Evolutionary conservation across 352 stramenopile genomes (phyloP).

Genomic region (Pseudoperonospora humuli): DNA sequence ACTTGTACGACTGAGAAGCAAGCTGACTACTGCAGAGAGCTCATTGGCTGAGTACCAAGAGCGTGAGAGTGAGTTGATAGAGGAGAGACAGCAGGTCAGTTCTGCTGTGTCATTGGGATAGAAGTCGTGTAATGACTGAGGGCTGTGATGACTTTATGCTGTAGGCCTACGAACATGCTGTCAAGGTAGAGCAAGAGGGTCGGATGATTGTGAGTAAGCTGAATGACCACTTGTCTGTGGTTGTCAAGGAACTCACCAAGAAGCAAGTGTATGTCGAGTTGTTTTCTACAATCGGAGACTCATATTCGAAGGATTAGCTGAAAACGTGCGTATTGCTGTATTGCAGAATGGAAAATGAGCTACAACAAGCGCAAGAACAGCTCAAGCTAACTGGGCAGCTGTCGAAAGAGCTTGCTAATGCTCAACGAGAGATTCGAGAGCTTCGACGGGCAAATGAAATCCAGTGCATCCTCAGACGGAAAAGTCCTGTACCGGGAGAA

Average conservation of each 20-base stretch:
- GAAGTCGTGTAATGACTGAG: background rate
- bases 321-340: background rate
- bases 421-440: conserved; percentile 71
- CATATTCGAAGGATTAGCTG: background rate
- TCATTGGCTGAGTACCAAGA: conserved; percentile 41
- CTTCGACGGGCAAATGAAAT: conserved; percentile 62
- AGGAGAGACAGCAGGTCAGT: conserved; percentile 51
- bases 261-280: conserved; percentile 44
- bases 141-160: background rate
- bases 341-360: conserved; percentile 51
- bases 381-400: conserved; percentile 40
- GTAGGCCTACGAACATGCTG: conserved; percentile 48
- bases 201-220: conserved; percentile 32
- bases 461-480: conserved; percentile 45
- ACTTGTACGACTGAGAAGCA: conserved; percentile 22
- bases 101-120: background rate
- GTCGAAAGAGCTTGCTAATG: conserved; percentile 56
- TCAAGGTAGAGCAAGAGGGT: conserved; percentile 44
- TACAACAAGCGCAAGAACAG: conserved; percentile 49
- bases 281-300: background rate
- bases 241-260: conserved; percentile 51
- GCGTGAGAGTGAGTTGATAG: conserved; percentile 51
- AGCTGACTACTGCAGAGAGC: conserved; percentile 29
- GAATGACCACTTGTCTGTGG: conserved; percentile 39
- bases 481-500: conserved; percentile 15